Conservation (phyloP, 371 early-diverging fungal species). For the Mucor lusitanicus region DNA sequence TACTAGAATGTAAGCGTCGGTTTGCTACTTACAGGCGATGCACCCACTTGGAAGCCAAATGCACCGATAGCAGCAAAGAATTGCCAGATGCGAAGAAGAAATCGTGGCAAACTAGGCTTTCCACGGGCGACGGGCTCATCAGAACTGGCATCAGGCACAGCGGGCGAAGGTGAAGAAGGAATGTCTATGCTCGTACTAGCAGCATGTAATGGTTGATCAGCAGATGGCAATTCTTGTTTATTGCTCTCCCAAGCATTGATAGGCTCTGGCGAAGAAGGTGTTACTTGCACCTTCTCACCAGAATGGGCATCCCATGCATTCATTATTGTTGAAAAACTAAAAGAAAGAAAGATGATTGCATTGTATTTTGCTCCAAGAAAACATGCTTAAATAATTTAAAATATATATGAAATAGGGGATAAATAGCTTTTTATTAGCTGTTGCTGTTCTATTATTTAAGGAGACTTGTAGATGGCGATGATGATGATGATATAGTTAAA, state of each 20-base stretch:
- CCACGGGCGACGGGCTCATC: not conserved
- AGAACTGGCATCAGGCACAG: not conserved
- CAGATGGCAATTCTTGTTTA: constrained; percentile 2
- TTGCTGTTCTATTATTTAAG: not conserved
- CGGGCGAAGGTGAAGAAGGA: not conserved
- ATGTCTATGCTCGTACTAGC: constrained; percentile 7
- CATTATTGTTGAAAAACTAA: not conserved
- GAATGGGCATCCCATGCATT: constrained; percentile 9
- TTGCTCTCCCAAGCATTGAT: constrained; percentile 6
- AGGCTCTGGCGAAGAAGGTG: not conserved
- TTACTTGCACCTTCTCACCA: constrained; percentile 2
- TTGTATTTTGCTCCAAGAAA: not conserved
- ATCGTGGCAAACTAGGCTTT: constrained; percentile 11
- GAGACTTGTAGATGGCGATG: not conserved
- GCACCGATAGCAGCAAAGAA: constrained; percentile 34
- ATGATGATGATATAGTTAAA: not conserved
- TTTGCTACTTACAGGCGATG: constrained; percentile 29
- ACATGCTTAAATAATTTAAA: not conserved
- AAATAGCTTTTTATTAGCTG: not conserved
- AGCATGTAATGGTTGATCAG: constrained; percentile 9
- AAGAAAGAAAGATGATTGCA: not conserved
- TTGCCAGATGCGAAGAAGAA: constrained; percentile 32
- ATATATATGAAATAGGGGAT: not conserved
- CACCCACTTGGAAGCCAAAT: constrained; percentile 46
- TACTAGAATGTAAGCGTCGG: too few species aligned